phyloP scores from a whole-genome alignment of 2,329 filamentous ascomycete species.

The Drechslerella stenobrocha region DNA sequence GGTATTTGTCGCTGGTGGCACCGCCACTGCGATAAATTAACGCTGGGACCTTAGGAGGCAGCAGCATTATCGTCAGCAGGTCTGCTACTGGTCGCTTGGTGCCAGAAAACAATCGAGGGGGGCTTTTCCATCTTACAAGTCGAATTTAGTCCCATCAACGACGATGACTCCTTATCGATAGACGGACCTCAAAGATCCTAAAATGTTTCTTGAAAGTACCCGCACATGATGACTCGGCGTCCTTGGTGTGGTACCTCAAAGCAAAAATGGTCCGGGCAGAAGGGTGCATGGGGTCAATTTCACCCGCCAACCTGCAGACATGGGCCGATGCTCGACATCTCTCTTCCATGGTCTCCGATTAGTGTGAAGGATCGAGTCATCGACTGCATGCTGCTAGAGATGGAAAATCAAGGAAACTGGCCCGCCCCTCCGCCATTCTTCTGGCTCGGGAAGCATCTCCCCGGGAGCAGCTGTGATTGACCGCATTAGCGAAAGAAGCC shows the following conservation, averaged over 20 bases:
- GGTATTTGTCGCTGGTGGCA: not conserved
- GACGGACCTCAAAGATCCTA: not conserved
- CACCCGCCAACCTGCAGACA: too few species aligned
- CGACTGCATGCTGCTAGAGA: conserved; percentile 42
- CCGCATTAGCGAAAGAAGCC: conserved; percentile 40
- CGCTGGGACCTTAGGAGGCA: too few species aligned
- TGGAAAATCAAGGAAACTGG: conserved; percentile 20
- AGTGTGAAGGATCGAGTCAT: conserved; percentile 49
- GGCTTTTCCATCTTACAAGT: too few species aligned
- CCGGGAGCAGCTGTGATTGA: conserved; percentile 35
- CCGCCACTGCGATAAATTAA: conserved; percentile 21
- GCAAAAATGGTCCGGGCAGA: conserved; percentile 7
- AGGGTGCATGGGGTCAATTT: too few species aligned
- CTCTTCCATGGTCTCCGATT: conserved; percentile 12
- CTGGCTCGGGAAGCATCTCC: not conserved
- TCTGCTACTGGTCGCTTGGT: too few species aligned
- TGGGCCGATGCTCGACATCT: not conserved
- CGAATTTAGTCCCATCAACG: conserved; percentile 1
- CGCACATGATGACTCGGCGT: conserved; percentile 31
- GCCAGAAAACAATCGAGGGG: too few species aligned
- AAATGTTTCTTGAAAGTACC: conserved; percentile 31
- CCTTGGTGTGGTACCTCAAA: not conserved
- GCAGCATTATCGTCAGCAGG: too few species aligned
- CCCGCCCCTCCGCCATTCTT: conserved; percentile 20
- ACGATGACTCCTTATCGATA: conserved; percentile 48